Evolutionary conservation across 2,329 filamentous ascomycete species (phyloP), one percentile per base, ranked within the genome.

Genomic region (Orbilia blumenaviensis): DNA sequence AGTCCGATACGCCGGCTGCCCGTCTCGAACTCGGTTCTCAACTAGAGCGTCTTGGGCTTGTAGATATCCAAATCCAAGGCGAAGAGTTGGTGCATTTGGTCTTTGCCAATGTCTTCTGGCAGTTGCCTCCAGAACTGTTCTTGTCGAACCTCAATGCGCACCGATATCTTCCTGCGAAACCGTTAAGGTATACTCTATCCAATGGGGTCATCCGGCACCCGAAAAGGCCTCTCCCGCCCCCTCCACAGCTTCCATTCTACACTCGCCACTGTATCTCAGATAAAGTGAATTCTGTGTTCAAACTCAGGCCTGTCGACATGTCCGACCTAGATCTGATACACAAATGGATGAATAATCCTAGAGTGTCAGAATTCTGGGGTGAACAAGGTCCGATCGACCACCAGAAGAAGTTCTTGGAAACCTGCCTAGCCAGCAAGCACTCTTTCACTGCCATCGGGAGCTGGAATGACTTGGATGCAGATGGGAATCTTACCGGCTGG

Each of bases 221-320:
- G 0, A 85, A 96, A 44, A 89, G 95, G 0, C 91, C 92, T 0
- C 97, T 96, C 81, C 93, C 94, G 0, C 92, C 93, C 0, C 89
- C 92, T 1, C 93, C 96, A 86, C 93, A 93, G 12, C 93, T 97
- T 80, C 89, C 92, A 0, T 94, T 99, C 80, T 99, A 99, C 82
- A 91, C 90, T 0, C 91, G 95, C 64, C 97, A 91, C 82, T 86
- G 98, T 14, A 92, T 92, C 0, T 94, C 91, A 4, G 38, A 56
- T 9, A 76, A 76, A 52, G 85, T 94, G 1, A 88, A 88, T 4
- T 92, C 96, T 81, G 97, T 94, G 78, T 87, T 99, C 7, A 94
- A 92, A 0, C 96, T 99, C 84, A 90, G 95, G 7, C 60, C 78
- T 0, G 78, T 79, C 7, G 80, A 81, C 50, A 81, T 78, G 10